These are phyloP conservation scores for Blastobotrys parvus DNA, from an alignment of 805 yeast genomes.

Conservation along the genomic window DNA sequence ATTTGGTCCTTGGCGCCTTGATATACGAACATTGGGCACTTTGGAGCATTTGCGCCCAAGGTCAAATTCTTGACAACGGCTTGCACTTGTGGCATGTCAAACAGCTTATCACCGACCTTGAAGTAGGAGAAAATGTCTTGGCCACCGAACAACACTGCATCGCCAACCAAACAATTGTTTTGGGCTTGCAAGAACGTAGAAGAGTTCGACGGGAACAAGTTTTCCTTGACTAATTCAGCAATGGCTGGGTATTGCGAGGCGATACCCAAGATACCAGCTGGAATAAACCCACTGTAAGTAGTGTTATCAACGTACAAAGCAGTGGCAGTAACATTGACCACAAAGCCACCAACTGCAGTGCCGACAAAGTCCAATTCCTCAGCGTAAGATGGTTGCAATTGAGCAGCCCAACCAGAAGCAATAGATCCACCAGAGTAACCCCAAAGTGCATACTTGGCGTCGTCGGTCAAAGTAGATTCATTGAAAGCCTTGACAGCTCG, in stretches of 20 bases:
- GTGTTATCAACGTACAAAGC: constrained; percentile 12
- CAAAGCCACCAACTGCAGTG: constrained; percentile 20
- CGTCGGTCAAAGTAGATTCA: background rate
- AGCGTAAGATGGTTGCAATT: constrained; percentile 20
- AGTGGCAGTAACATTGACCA: constrained; percentile 16
- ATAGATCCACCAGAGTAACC: constrained; percentile 3
- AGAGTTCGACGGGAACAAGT: constrained; percentile 8
- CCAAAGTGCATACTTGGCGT: background rate
- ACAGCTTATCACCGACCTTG: constrained; percentile 14
- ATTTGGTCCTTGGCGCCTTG: constrained; percentile 19
- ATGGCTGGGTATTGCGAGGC: constrained; percentile 18
- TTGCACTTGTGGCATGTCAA: constrained; percentile 8
- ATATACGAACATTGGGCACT: constrained; percentile 17
- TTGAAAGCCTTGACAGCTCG: constrained; percentile 16
- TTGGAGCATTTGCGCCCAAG: constrained; percentile 12
- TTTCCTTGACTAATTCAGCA: constrained; percentile 3
- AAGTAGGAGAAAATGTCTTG: constrained; percentile 16
- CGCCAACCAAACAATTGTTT: constrained; percentile 12
- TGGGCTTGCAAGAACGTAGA: constrained; percentile 3
- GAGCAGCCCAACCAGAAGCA: constrained; percentile 22
- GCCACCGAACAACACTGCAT: constrained; percentile 9
- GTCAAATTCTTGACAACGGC: constrained; percentile 14
- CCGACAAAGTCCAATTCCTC: constrained; percentile 23
- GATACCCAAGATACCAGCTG: constrained; percentile 21
- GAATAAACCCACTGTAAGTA: constrained; percentile 16